Evolutionary conservation across 306 rosid genomes (phyloP).

Genomic region (Aeschynomene evenia): DNA sequence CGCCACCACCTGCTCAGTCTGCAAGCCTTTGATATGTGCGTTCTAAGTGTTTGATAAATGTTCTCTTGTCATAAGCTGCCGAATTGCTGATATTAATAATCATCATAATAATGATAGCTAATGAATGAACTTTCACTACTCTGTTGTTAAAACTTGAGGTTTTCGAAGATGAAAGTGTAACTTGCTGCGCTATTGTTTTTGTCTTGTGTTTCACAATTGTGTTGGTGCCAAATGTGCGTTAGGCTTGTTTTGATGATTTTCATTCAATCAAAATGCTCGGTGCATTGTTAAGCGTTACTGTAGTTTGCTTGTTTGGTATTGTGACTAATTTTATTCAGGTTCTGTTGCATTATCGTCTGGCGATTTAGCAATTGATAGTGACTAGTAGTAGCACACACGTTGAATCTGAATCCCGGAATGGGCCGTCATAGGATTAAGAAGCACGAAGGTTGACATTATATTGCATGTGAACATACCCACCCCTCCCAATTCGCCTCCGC

Average conservation of each 20-base stretch:
- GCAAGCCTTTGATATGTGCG: conserved; percentile 54
- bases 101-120: no score
- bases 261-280: not conserved
- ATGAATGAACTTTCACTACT: not conserved
- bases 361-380: not conserved
- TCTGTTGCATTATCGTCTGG: not conserved
- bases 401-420: not conserved
- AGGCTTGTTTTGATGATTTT: not conserved
- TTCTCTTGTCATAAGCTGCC: not conserved
- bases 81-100: not conserved
- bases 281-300: not conserved
- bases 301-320: not conserved
- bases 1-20: conserved; percentile 42
- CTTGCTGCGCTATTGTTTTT: not conserved
- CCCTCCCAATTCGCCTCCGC: no score
- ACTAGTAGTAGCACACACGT: no score
- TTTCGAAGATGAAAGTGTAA: not conserved
- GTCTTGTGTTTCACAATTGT: not conserved
- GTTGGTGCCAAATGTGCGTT: no score
- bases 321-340: no score
- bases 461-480: not conserved
- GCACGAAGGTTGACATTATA: not conserved
- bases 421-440: not conserved
- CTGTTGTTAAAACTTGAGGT: not conserved
- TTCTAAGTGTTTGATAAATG: not conserved